Base-by-base conservation (phyloP, 176 grass and related monocot species). In the Juncus effusus region DNA sequence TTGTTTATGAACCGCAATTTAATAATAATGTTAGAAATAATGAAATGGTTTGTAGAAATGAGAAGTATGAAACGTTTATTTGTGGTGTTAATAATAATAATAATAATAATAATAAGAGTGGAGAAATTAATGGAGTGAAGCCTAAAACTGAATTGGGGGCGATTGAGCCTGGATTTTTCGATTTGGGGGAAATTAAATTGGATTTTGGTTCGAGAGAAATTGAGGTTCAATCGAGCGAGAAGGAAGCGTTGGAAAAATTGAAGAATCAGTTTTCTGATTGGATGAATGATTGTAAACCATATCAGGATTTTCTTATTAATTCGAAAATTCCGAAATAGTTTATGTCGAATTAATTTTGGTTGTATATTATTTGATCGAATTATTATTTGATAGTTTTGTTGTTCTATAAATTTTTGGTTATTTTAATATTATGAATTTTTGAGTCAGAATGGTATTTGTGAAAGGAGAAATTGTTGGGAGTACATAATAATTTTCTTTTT, bases 251-350 rank as follows among this genome's bases (percentile, higher is more conserved):
- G 36, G 84, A 73, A 51, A 73, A 74, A 76, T 74, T 87, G 72
- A 86, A 77, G 55, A 91, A 75, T 69, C 88, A 90, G 64, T 80
- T 84, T 79, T 76, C 79, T 58, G 64, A 75, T 73, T 99, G 94
- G 94, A 73, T 82, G 82, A 80, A 65, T 12, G 74, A 89, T 80
- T 86, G 75, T 65, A 92, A 78, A 51, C 78, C 85, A 69, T 89
- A 86, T 78, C 78, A 84, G 77, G 78, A 93, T 70, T 89, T 93
- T 56, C 89, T 77, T 82, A 75, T 42, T 74, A 83, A 65, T 8
- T 73, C 81, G 66, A 83, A 74, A 75, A 74, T 96, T 70, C 74
- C 79, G n/a, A 86, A 70, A 16, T 64, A 28, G 19, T 41, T 2
- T 36, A 12, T 47, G 44, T 47, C 40, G 52, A 70, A 56, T 95